Conservation (phyloP, 73 alveolate genomes). For the Stentor roeselii region DNA sequence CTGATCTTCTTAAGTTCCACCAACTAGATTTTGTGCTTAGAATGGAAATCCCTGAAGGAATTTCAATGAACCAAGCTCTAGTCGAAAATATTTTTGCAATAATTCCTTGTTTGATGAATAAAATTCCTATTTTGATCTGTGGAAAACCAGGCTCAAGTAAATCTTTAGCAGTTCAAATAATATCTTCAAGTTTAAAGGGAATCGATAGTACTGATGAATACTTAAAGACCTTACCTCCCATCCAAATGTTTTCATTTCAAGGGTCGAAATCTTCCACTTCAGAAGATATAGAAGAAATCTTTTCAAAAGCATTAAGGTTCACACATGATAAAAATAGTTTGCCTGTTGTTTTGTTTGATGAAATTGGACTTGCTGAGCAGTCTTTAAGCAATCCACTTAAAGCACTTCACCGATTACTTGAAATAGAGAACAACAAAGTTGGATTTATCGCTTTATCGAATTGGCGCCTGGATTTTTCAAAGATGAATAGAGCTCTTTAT, state of each 20-base stretch:
- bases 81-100: constrained; percentile 58
- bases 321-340: not conserved
- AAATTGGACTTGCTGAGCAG: constrained; percentile 73
- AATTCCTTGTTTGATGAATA: constrained; percentile 49
- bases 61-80: constrained; percentile 49
- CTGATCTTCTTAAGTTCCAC: too few species aligned
- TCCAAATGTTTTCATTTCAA: constrained; percentile 35
- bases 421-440: too few species aligned
- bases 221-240: too few species aligned
- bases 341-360: constrained; percentile 60
- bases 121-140: too few species aligned
- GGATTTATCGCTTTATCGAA: too few species aligned
- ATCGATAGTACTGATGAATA: constrained; percentile 26
- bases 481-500: too few species aligned
- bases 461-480: too few species aligned
- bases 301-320: too few species aligned
- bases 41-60: too few species aligned
- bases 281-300: constrained; percentile 29
- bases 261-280: constrained; percentile 45
- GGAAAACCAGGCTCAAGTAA: too few species aligned
- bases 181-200: constrained; percentile 54
- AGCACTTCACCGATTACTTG: constrained; percentile 63
- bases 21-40: constrained; percentile 30
- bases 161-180: constrained; percentile 55
- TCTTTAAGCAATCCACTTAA: constrained; percentile 64